These are phyloP conservation scores for Plectosphaerella plurivora DNA, from an alignment of 2,329 filamentous ascomycete genomes.

Conservation along the genomic window DNA sequence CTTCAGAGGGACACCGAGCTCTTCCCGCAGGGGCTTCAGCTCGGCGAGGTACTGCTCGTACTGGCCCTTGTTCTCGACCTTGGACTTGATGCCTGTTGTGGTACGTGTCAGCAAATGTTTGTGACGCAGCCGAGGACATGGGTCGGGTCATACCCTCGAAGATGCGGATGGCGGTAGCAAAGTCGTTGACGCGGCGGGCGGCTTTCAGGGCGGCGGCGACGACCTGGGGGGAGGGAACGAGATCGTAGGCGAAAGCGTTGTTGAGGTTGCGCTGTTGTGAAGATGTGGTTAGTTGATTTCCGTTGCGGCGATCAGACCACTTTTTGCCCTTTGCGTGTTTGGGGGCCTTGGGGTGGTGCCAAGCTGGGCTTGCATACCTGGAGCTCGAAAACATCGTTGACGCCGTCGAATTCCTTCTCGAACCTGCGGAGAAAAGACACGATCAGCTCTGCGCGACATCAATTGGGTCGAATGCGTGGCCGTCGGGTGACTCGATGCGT, in stretches of 20 bases:
- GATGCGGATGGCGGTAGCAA: slow-evolving; percentile 93
- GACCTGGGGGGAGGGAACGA: slow-evolving; percentile 90
- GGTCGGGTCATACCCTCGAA: slow-evolving; percentile 76
- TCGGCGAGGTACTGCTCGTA: slow-evolving; percentile 95
- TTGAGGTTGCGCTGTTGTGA: slow-evolving; percentile 77
- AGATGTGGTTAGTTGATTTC: background rate
- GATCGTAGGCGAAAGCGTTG: slow-evolving; percentile 99
- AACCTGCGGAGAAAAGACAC: slow-evolving; percentile 56
- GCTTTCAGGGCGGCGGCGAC: slow-evolving; percentile 88
- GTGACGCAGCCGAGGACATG: background rate
- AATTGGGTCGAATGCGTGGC: slow-evolving; percentile 2
- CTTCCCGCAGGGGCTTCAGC: slow-evolving; percentile 87
- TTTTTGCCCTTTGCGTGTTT: background rate
- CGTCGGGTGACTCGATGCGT: background rate
- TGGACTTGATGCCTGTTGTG: slow-evolving; percentile 83
- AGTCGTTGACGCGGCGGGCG: slow-evolving; percentile 95
- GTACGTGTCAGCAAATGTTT: slow-evolving; percentile 1
- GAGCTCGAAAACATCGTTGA: slow-evolving; percentile 99
- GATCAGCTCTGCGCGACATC: background rate
- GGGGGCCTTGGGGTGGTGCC: slow-evolving; percentile 5
- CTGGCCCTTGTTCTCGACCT: slow-evolving; percentile 97
- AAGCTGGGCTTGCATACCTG: slow-evolving; percentile 60
- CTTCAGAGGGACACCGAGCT: slow-evolving; percentile 87
- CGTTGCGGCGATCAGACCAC: background rate
- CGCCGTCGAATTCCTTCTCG: slow-evolving; percentile 97